phyloP scores from a whole-genome alignment of 1,139 yeast species.

The Zygosaccharomyces pseudobailii region DNA sequence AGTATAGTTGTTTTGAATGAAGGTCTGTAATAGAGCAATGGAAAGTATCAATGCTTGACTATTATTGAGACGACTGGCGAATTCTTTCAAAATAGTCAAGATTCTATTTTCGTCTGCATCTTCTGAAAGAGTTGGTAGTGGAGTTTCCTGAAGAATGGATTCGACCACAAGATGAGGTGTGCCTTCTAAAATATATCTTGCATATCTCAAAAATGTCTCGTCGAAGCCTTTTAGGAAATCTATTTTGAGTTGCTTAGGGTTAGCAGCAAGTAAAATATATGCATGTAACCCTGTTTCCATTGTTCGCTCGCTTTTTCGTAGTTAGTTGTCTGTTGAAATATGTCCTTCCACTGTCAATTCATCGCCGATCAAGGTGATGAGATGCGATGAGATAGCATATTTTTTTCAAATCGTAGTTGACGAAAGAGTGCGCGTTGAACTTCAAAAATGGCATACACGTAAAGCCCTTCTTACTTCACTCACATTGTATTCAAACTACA shows the following conservation, averaged over 20 bases:
- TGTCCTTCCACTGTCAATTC: not conserved
- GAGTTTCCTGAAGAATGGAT: slow-evolving; percentile 5
- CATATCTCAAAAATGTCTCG: slow-evolving; percentile 8
- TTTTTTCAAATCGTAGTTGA: slow-evolving; percentile 10
- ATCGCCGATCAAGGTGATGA: not conserved
- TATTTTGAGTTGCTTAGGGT: slow-evolving; percentile 12
- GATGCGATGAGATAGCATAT: slow-evolving; percentile 10
- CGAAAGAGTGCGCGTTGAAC: slow-evolving; percentile 2
- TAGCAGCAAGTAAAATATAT: slow-evolving; percentile 23
- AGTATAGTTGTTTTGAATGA: slow-evolving; percentile 73
- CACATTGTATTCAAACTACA: not conserved
- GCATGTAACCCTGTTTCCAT: slow-evolving; percentile 24
- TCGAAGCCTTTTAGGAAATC: slow-evolving; percentile 4
- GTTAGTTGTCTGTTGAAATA: too few species aligned
- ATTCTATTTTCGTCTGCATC: slow-evolving; percentile 1
- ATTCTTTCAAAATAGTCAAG: not conserved
- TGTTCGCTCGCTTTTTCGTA: not conserved
- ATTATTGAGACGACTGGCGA: slow-evolving; percentile 1
- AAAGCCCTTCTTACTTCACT: not conserved
- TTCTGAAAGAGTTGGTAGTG: not conserved
- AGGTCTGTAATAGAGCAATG: slow-evolving; percentile 58
- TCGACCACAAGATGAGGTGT: slow-evolving; percentile 20
- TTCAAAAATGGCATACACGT: slow-evolving; percentile 8
- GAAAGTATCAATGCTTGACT: slow-evolving; percentile 37
- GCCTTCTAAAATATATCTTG: slow-evolving; percentile 24